These are phyloP conservation scores for Nematodospora anomalae DNA, from an alignment of 1,139 yeast genomes.

Conservation along the genomic window DNA sequence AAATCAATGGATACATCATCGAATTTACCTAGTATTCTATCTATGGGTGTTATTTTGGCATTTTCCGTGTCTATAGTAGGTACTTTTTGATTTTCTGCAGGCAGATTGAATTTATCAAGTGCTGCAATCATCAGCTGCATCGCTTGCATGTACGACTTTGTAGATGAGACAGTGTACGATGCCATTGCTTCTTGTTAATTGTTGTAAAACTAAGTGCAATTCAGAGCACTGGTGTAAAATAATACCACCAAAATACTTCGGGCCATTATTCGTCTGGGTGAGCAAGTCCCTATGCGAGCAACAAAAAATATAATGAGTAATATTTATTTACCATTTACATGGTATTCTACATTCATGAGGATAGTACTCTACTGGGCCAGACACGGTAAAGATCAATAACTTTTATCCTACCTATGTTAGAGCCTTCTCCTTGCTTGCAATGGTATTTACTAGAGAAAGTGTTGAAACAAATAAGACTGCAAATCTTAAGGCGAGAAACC, in stretches of 20 bases:
- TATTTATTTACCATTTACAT: not conserved
- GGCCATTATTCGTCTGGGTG: too few species aligned
- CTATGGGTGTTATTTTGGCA: slow-evolving; percentile 28
- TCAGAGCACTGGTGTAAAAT: too few species aligned
- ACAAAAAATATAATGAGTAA: not conserved
- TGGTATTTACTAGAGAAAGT: too few species aligned
- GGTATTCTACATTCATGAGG: too few species aligned
- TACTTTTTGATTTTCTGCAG: slow-evolving; percentile 21
- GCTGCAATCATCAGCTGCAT: slow-evolving; percentile 64
- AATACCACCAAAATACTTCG: too few species aligned
- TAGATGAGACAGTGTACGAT: slow-evolving; percentile 54
- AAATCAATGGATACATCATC: slow-evolving; percentile 31
- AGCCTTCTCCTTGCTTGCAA: too few species aligned
- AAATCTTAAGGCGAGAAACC: slow-evolving; percentile 2
- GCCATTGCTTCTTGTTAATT: too few species aligned
- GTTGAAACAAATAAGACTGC: too few species aligned
- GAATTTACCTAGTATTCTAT: slow-evolving; percentile 28
- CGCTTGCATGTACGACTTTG: slow-evolving; percentile 76
- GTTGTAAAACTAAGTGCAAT: too few species aligned
- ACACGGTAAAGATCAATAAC: too few species aligned
- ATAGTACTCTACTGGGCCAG: too few species aligned
- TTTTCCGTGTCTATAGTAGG: slow-evolving; percentile 38
- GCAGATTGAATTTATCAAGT: slow-evolving; percentile 32
- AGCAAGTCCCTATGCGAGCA: not conserved
- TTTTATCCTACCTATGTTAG: too few species aligned